phyloP scores from a whole-genome alignment of 2,329 filamentous ascomycete genomes.

The Helminthosporium solani region DNA sequence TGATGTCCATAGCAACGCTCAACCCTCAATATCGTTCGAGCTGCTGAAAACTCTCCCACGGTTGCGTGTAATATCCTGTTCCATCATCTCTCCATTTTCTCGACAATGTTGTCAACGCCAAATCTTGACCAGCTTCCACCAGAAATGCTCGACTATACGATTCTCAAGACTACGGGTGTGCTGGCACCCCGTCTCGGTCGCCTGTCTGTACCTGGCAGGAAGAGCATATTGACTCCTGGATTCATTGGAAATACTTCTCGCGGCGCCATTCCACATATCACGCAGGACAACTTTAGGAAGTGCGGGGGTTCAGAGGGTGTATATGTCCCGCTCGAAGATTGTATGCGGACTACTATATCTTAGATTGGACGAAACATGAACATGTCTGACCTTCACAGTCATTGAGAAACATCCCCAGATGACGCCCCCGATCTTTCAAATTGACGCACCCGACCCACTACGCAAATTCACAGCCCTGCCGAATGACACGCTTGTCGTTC shows the following conservation, averaged over 20 bases:
- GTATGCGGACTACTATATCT: conserved; percentile 49
- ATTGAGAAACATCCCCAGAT: conserved; percentile 58
- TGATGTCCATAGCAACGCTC: no score
- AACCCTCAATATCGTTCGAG: background rate
- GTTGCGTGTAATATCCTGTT: background rate
- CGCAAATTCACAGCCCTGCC: conserved; percentile 76
- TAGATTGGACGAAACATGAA: no score
- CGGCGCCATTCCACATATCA: conserved; percentile 82
- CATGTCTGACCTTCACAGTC: conserved; percentile 54
- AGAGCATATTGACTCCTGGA: conserved; percentile 75
- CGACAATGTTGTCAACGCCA: background rate
- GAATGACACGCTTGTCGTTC: conserved; percentile 63
- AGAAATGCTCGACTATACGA: conserved; percentile 49
- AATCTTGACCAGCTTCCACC: conserved; percentile 30
- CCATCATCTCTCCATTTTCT: background rate
- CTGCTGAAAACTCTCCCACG: background rate
- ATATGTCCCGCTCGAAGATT: conserved; percentile 89
- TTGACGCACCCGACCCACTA: conserved; percentile 55
- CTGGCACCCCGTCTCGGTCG: conserved; percentile 66
- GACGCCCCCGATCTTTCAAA: conserved; percentile 55
- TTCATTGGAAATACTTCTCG: conserved; percentile 79
- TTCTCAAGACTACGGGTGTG: conserved; percentile 42
- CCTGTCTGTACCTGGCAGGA: conserved; percentile 63
- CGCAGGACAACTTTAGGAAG: conserved; percentile 75
- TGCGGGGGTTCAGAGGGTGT: conserved; percentile 66